Evolutionary conservation across 2,329 filamentous ascomycete genomes (phyloP), one percentile per base, ranked within the genome.

Genomic region (Cryphonectria nitschkei): DNA sequence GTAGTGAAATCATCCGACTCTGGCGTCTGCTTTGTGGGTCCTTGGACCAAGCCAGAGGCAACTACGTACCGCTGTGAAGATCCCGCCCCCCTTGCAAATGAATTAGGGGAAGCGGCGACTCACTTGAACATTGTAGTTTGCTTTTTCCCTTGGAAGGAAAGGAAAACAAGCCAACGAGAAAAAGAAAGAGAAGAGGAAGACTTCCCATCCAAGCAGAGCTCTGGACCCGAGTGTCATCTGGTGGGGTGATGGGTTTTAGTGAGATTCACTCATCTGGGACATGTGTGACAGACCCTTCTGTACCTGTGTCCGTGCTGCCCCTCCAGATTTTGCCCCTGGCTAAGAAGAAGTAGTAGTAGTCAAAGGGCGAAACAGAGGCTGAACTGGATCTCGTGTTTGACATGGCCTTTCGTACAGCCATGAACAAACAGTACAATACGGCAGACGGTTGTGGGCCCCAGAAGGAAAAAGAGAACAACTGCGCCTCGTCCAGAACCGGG

Each of bases 1-100:
- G 34, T 34, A 39, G 58, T 61, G 32, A 61, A 61, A 61, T 61
- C 58, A 26, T 39, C 32, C 34, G 58, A 61, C 34, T 32, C 58
- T 39, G 58, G 58, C 58, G 58, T 39, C 58, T 39, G 46, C 22
- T 50, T 19, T 61, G 58, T 61, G 58, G 58, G 37, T 61, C 58
- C 29, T 19, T 14, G 22, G 16, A 39, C 34, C 16, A 50, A 50
- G 46, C 46, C 46, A 50, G 46, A 50, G 46, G 46, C 19, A 37
- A 61, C 58, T n/a, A 37, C 32, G 34, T 39, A 39, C 32, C 22
- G 46, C 46, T 50, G 46, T 19, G 32, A 39, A 37, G 58, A 61
- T 61, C 58, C 58, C 58, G 32, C 58, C 58, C 58, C 58, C 58
- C 58, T 39, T 39, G 58, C 58, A 61, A 61, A 39, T 39, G 58